Percentiles rank a stretch among this genome's conserved stretches.
These are phyloP conservation scores for Solanum hybrid DNA, from an alignment of 305 asterid genomes.

Conservation along the genomic window DNA sequence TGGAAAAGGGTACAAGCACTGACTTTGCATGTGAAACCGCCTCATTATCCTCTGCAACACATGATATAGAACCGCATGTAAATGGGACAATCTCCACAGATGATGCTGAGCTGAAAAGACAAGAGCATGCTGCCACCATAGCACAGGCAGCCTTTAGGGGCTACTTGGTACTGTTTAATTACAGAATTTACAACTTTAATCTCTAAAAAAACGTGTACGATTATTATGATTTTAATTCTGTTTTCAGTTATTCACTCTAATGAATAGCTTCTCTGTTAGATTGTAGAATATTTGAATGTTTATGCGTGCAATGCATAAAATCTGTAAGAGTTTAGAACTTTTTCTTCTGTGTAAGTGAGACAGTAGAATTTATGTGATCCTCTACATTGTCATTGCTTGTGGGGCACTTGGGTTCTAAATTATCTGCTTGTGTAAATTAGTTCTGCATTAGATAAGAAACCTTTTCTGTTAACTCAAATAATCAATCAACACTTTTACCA, in stretches of 20 bases:
- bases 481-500: background rate
- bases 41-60: constrained; percentile 32
- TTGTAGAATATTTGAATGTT: background rate
- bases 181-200: background rate
- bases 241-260: background rate
- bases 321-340: background rate
- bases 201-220: background rate
- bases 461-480: background rate
- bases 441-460: background rate
- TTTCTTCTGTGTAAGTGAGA: background rate
- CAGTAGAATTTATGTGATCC: background rate
- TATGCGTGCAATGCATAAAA: background rate
- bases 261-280: background rate
- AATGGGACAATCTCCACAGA: constrained; percentile 18
- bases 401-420: background rate
- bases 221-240: background rate
- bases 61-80: constrained; percentile 27
- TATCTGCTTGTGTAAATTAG: background rate
- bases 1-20: constrained; percentile 38
- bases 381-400: background rate
- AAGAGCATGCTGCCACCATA: constrained; percentile 68
- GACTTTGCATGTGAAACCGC: constrained; percentile 28
- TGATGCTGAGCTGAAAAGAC: constrained; percentile 47
- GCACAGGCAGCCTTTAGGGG: constrained; percentile 92
- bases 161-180: constrained; percentile 51